phyloP scores from a whole-genome alignment of 208 protist genomes.

The Wallacemonas rigidus region DNA sequence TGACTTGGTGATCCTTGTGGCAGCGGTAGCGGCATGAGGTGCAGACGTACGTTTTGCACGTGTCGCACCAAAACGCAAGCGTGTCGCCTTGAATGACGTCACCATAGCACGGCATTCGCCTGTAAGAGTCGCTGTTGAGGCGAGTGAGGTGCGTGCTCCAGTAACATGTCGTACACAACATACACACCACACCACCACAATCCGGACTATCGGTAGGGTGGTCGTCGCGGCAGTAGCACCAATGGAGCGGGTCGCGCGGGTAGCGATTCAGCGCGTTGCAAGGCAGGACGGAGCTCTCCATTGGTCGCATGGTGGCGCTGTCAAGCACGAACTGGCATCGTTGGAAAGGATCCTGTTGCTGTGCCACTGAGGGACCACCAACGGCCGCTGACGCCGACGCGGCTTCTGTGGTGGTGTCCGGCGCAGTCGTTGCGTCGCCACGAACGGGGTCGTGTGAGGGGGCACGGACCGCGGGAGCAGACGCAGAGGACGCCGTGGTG shows the following conservation, averaged over 20 bases:
- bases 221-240: slow-evolving; percentile 81
- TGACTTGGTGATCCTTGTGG: slow-evolving; percentile 76
- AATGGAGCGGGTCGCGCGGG: slow-evolving; percentile 61
- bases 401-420: neutral
- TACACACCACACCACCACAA: slow-evolving; percentile 67
- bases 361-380: too few species aligned
- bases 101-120: slow-evolving; percentile 77
- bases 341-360: slow-evolving; percentile 17
- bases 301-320: slow-evolving; percentile 50
- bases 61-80: slow-evolving; percentile 68
- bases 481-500: too few species aligned
- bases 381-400: neutral
- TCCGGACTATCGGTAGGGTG: slow-evolving; percentile 64
- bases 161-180: slow-evolving; percentile 80
- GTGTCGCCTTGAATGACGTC: slow-evolving; percentile 71
- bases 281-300: slow-evolving; percentile 50
- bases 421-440: neutral
- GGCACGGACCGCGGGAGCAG: too few species aligned
- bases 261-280: slow-evolving; percentile 73
- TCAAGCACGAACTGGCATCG: slow-evolving; percentile 80
- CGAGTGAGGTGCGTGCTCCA: slow-evolving; percentile 79
- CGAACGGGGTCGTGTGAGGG: too few species aligned
- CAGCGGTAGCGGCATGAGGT: slow-evolving; percentile 79
- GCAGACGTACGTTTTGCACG: slow-evolving; percentile 75
- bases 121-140: slow-evolving; percentile 52